Evolutionary conservation across 108 stramenopile species (phyloP), one percentile per base, ranked within the genome.

Genomic region (Nannochloropsis gaditana): DNA sequence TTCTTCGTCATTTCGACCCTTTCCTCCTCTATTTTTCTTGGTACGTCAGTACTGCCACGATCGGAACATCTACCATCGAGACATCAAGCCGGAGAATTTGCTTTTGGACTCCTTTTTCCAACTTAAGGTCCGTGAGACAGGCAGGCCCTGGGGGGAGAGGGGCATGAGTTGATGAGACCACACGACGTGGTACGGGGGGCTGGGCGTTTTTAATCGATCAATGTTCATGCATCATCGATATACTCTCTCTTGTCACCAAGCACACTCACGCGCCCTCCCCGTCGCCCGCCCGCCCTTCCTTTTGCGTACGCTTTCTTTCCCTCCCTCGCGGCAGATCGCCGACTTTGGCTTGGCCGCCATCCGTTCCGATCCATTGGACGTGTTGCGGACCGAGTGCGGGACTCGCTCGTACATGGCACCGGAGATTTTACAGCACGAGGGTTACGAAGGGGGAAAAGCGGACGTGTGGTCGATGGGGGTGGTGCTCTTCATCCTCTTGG

Each of bases 381-480:
- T 43, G 42, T 81, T 87, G 15, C 19, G 83, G 45, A 91, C 91
- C 11, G 90, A 91, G 84, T 91, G 91, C 44, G 91, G 91, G 9
- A 91, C 91, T 15, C 59, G 87, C 9, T 87, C 90, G 84, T 91
- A 91, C 86, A 91, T 92, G 89, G 91, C 91, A 17, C 92, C 92
- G 41, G 92, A 90, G 84, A 82, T 90, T 15, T 44, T 87, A 2
- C 9, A 44, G 9, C 81, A 81, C 87, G 21, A 15, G 42, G 45
- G 82, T 0, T 91, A 91, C 45, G 83, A 91, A 44, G 91, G 91
- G 21, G 79, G 80, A 5, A 45, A 81, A 44, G 92, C 90, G 11
- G 92, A 92, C 87, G 47, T 91, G 45, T 92, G 92, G 92, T 90
- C 89, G 11, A 84, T 89, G 15, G 92, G 92, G 21, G 92, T 92